Base-by-base conservation (phyloP, 1,284 basidiomycete genomes). In the Marasmius tenuissimus region DNA sequence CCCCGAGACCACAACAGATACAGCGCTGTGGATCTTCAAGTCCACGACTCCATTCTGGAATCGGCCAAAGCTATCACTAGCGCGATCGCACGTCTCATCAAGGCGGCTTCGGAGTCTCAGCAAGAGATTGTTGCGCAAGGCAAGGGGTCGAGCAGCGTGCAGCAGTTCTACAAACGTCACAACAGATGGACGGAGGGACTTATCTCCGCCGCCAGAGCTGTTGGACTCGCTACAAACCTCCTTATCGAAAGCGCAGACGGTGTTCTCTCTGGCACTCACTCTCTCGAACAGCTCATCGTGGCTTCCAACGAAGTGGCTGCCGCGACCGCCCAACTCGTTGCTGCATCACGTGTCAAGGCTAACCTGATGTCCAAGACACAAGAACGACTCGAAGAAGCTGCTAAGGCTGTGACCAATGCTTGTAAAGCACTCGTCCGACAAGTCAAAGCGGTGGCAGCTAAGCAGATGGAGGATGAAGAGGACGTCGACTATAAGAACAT, bases 151-250 rank as follows among this genome's bases (percentile, higher is more conserved):
- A 94, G 89, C 73, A 88, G 94, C 27, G 87, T 82, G 20, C 95
- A 97, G 76, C 97, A 98, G 72, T 99, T 99, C 85, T 99, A 98
- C 87, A 99, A 99, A 82, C 89, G 93, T 65, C 98, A 99, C 87
- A 98, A 99, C 78, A 88, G 97, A 65, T 99, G 97, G 97, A 99
- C 97, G 18, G 97, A 99, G 76, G 97, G 97, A 67, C 89, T 99
- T 66, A 97, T 99, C 69, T 97, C 95, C 37, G 97, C 97, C 22
- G 97, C 97, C 37, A 97, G 97, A 75, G 88, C 97, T 6, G 97
- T 99, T 54, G 97, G 97, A 2, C 97, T 97, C 71, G 95, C 97
- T 4, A 99, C 97, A n/a, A 93, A 88, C 63, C 81, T 98, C 67
- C 87, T 99, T 61, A 99, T 99, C 75, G 97, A 99, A 77, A 92